Evolutionary conservation across 23 red algal species (phyloP).

Genomic region (Porphyridium purpureum): DNA sequence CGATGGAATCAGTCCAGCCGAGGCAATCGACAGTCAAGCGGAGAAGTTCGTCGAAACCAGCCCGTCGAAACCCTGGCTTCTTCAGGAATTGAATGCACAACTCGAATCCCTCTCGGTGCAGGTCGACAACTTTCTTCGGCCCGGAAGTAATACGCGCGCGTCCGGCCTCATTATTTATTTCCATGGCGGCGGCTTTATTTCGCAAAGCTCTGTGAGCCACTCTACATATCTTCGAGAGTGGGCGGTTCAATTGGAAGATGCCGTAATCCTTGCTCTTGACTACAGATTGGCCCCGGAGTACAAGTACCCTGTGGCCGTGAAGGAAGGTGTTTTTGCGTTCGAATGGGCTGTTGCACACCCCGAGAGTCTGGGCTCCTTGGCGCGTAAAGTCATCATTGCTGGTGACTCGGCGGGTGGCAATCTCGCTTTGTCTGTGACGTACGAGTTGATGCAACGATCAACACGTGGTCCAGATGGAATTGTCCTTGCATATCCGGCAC

Average conservation of each 20-base stretch:
- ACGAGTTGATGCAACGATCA: slow-evolving; percentile 22
- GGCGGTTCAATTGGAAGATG: slow-evolving; percentile 42
- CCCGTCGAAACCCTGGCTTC: no score
- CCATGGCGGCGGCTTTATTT: slow-evolving; percentile 94
- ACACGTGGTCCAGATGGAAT: slow-evolving; percentile 53
- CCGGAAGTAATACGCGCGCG: slow-evolving; percentile 17
- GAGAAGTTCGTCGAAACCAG: no score
- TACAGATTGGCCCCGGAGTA: slow-evolving; percentile 83
- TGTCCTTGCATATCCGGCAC: slow-evolving; percentile 82
- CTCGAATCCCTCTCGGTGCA: slow-evolving; percentile 17
- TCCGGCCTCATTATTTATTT: slow-evolving; percentile 60
- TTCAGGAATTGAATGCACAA: slow-evolving; percentile 10
- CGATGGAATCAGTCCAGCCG: no score
- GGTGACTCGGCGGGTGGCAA: slow-evolving; percentile 93
- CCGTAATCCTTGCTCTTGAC: slow-evolving; percentile 86
- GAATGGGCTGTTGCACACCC: slow-evolving; percentile 55
- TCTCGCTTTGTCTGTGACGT: slow-evolving; percentile 43
- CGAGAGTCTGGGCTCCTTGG: slow-evolving; percentile 18
- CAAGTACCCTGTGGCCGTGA: slow-evolving; percentile 42
- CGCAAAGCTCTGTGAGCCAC: slow-evolving; percentile 71
- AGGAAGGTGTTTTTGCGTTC: slow-evolving; percentile 51
- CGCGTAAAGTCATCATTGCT: slow-evolving; percentile 49
- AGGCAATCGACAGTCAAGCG: no score
- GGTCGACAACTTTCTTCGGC: slow-evolving; percentile 18
- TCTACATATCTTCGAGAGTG: slow-evolving; percentile 49